Evolutionary conservation across 1,284 basidiomycete genomes (phyloP), one percentile per base, ranked within the genome.

Genomic region (Cystobasidium slooffiae): DNA sequence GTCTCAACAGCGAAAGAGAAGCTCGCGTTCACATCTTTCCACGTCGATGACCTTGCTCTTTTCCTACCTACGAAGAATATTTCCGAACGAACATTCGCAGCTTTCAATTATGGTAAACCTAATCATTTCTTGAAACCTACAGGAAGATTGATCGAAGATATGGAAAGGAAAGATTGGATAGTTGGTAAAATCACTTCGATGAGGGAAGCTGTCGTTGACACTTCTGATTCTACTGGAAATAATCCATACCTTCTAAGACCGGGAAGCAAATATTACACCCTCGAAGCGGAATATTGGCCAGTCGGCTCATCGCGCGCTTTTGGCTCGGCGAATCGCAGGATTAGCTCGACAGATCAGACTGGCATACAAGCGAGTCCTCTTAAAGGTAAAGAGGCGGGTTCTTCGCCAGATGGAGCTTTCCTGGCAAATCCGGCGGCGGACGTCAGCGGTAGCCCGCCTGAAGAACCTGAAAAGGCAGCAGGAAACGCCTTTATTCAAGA

Each of bases 51-150:
- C 84, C 85, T 99, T 65, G 94, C 94, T 0, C 85, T 99, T 47
- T 99, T 99, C 83, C 85, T 99, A 41, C 96, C 96, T 0, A 98
- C 97, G 0, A 86, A 95, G 63, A 97, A 97, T 82, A 92, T 93
- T 20, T 88, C 92, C 1, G 90, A 91, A 51, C 93, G 93, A 81
- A 91, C 93, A 0, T 97, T 94, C 94, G 94, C 94, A n/a, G 94
- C 94, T 18, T 97, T 97, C 84, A 97, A 97, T 83, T 91, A 78
- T 63, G 79, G 79, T 6, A 95, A 93, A 82, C 96, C 96, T 46
- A 96, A 98, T 84, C 96, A 96, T 83, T 99, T 99, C 85, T 87
- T 99, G 56, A 89, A 93, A 80, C 91, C 93, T 6, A 91, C 89
- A 0, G 91, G 90, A 0, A 87, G 89, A 77, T 86, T 98, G 51